Conservation (phyloP, 202 grass and related monocot species). For the Bolboschoenoplectus hybrid region DNA sequence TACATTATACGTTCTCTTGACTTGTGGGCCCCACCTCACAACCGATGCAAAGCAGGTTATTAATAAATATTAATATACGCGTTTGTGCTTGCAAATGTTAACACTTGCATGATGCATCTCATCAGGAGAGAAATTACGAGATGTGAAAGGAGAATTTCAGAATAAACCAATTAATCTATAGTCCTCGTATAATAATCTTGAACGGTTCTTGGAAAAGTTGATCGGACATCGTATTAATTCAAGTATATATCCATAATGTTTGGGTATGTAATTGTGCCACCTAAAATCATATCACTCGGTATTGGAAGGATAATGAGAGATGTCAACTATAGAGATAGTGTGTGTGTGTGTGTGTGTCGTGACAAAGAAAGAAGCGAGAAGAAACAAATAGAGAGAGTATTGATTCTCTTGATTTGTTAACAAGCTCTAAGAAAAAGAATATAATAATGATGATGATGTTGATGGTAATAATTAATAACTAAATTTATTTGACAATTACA, state of each 20-base stretch:
- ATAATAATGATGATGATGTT: not conserved
- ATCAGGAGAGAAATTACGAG: not conserved
- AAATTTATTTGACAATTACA: not conserved
- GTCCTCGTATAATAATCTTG: not conserved
- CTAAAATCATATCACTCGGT: not conserved
- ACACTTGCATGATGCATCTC: not conserved
- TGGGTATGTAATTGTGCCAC: not conserved
- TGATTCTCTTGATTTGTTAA: slow-evolving; percentile 4
- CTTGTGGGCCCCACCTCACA: too few relatives aligned
- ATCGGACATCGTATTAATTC: not conserved
- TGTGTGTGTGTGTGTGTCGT: too few relatives aligned
- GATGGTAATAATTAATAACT: not conserved
- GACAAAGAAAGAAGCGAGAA: not conserved
- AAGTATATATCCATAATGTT: not conserved
- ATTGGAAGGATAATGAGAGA: not conserved
- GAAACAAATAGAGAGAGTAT: not conserved
- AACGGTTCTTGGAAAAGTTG: not conserved
- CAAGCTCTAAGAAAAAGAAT: too few relatives aligned
- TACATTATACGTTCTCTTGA: not conserved
- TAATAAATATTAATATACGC: slow-evolving; percentile 28
- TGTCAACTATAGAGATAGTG: not conserved
- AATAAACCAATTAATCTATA: not conserved
- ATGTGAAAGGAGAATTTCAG: not conserved
- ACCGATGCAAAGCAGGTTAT: not conserved
- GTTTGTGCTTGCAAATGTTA: not conserved